phyloP scores from a whole-genome alignment of 1,139 yeast genomes.

The Pichia sp. region DNA sequence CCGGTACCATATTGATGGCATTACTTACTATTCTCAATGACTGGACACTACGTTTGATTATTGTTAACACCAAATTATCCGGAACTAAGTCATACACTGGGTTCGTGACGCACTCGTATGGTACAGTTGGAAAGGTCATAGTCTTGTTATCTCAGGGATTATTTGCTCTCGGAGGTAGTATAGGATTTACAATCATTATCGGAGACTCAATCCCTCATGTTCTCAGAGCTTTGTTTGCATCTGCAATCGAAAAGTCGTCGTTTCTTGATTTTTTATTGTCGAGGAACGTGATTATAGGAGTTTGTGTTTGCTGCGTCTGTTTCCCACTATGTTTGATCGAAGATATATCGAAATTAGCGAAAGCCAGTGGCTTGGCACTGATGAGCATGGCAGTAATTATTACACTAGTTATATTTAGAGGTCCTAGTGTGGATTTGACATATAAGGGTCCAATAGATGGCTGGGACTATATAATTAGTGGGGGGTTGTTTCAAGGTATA shows the following conservation, averaged over 20 bases:
- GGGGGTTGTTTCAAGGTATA: conserved; percentile 78
- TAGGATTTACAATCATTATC: conserved; percentile 90
- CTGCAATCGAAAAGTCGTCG: conserved; percentile 38
- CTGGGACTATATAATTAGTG: conserved; percentile 53
- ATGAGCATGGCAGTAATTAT: conserved; percentile 81
- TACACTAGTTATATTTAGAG: conserved; percentile 65
- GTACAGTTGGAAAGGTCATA: conserved; percentile 62
- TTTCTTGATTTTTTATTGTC: conserved; percentile 51
- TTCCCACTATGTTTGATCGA: conserved; percentile 78
- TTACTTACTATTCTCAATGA: conserved; percentile 69
- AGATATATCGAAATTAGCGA: conserved; percentile 82
- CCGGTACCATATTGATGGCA: conserved; percentile 63
- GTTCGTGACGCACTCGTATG: conserved; percentile 77
- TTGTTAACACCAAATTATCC: conserved; percentile 75
- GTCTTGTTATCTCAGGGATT: conserved; percentile 75
- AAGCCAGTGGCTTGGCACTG: conserved; percentile 83
- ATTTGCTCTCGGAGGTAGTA: conserved; percentile 91
- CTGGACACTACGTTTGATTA: conserved; percentile 80
- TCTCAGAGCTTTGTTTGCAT: conserved; percentile 61
- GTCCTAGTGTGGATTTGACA: conserved; percentile 54
- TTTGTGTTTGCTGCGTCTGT: conserved; percentile 70
- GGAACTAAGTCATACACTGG: conserved; percentile 81
- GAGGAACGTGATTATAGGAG: conserved; percentile 62
- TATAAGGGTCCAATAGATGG: conserved; percentile 46
- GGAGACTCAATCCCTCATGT: conserved; percentile 97